Evolutionary conservation across 2,329 filamentous ascomycete species (phyloP), one percentile per base, ranked within the genome.

Genomic region (Colletotrichum tabaci): DNA sequence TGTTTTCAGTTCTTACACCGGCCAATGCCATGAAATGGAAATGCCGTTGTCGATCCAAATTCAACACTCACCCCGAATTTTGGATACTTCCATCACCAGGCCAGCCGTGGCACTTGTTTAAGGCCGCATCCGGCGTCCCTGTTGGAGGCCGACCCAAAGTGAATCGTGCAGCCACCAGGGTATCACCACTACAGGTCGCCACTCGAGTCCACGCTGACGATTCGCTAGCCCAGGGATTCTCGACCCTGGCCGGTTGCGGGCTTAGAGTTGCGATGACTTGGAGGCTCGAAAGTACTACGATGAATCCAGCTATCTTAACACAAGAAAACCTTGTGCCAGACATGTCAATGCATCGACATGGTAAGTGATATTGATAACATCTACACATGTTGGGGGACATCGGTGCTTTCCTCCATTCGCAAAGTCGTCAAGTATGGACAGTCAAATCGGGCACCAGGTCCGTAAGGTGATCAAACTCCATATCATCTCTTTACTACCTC

Each of bases 51-150:
- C 57, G 30, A 58, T 60, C 7, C 26, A 60, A 46, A 35, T 58
- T 26, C 21, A 9, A 30, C 49, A 9, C n/a, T 15, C 30, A 1
- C 26, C 26, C 26, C 38, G 12, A n/a, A 52, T 16, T 52, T n/a
- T 38, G 16, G 23, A 56, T 15, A 16, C 16, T 18, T 23, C 30
- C 66, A 30, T 58, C 61, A 64, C 35, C n/a, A 15, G 40, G 15
- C 21, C 65, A 44, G 15, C 23, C 23, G 18, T 46, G 30, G 10
- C 26, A n/a, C 23, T 21, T 15, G 18, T 10, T 10, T 16, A 12
- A 23, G 38, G 15, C 69, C 58, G 69, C 46, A 60, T 64, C 38
- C 68, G 58, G 68, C 58, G n/a, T 35, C 30, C 49, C n/a, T 26
- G 30, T 9, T 9, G 15, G 13, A 21, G 49, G 15, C 21, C 35